Evolutionary conservation across 73 alveolate species (phyloP).

Genomic region (Stentor roeselii): DNA sequence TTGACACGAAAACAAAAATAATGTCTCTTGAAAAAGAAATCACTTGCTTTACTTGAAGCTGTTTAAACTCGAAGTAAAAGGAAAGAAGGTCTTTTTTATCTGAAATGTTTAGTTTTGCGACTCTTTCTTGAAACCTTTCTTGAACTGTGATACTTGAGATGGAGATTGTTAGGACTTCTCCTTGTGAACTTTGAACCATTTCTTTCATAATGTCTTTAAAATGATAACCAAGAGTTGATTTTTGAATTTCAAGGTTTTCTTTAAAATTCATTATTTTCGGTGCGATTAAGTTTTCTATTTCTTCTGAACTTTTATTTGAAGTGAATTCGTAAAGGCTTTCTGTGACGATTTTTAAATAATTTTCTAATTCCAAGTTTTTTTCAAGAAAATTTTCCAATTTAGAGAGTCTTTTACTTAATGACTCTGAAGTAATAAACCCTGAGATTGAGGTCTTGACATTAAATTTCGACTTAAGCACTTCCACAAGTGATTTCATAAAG

Average conservation of each 20-base stretch:
- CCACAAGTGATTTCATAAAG: too few relatives aligned
- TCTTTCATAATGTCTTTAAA: not conserved
- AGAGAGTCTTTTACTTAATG: too few relatives aligned
- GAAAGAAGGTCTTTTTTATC: not conserved
- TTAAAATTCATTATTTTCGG: too few relatives aligned
- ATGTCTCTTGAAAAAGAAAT: not conserved
- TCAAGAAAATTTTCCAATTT: too few relatives aligned
- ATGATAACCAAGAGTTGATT: not conserved
- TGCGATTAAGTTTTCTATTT: too few relatives aligned
- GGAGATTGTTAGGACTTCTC: not conserved
- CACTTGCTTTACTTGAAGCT: not conserved
- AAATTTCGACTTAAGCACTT: too few relatives aligned
- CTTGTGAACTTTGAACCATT: not conserved
- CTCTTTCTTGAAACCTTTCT: not conserved
- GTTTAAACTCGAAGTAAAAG: not conserved
- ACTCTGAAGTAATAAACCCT: too few relatives aligned
- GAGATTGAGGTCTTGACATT: too few relatives aligned
- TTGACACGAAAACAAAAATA: not conserved
- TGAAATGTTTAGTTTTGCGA: not conserved
- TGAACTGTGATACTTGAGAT: not conserved
- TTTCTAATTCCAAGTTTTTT: too few relatives aligned
- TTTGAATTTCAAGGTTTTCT: not conserved
- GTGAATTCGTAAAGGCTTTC: too few relatives aligned
- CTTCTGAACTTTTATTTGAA: too few relatives aligned
- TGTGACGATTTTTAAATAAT: too few relatives aligned